Evolutionary conservation across 345 rosid species (phyloP).

Genomic region (Eucalyptus grandis): DNA sequence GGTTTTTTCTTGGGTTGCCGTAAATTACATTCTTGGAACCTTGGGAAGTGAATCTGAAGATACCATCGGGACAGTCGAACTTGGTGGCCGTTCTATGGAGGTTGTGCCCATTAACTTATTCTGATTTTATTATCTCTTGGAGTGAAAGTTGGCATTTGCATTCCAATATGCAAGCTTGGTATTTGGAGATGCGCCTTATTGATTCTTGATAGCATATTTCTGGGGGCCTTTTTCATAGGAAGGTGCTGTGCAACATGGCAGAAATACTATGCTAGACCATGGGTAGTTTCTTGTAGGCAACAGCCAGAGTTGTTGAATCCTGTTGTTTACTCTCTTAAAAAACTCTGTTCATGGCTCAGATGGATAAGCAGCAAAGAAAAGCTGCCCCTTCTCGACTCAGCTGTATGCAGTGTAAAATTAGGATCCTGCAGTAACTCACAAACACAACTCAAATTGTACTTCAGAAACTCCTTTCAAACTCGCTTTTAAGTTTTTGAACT

Average conservation of each 20-base stretch:
- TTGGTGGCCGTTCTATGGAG: conserved; percentile 35
- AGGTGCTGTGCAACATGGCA: neutral
- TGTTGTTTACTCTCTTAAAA: neutral
- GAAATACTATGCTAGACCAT: neutral
- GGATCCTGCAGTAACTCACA: neutral
- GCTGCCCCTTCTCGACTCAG: neutral
- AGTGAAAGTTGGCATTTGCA: neutral
- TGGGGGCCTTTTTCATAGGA: neutral
- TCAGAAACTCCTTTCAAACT: neutral
- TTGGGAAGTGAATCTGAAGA: conserved; percentile 23
- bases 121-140: neutral
- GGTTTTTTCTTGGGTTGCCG: conserved; percentile 29
- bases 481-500: neutral
- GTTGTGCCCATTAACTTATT: conserved; percentile 2
- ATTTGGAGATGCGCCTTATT: neutral
- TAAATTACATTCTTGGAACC: conserved; percentile 30
- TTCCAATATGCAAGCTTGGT: neutral
- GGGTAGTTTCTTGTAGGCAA: neutral
- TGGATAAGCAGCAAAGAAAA: neutral
- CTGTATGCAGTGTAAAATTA: neutral
- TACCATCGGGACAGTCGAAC: conserved; percentile 28
- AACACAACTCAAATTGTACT: neutral
- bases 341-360: neutral
- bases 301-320: neutral
- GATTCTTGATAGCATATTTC: neutral